phyloP scores from a whole-genome alignment of 192 early-diverging fungal genomes.

The Chytriomyces hyalinus region DNA sequence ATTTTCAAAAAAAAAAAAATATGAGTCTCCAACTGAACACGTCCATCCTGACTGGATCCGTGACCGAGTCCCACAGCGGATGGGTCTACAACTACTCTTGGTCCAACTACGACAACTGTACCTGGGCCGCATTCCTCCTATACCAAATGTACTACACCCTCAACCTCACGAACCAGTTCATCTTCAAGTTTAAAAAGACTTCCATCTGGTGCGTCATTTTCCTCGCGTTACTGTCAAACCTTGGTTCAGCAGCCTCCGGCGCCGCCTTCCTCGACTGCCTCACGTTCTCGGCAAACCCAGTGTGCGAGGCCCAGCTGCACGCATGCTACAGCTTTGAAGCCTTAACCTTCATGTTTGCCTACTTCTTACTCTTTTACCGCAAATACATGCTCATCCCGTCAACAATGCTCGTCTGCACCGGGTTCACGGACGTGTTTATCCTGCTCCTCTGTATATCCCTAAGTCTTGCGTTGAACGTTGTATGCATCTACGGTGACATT shows the following conservation, averaged over 20 bases:
- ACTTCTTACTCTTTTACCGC: slow-evolving; percentile 9
- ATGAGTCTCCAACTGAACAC: too few relatives aligned
- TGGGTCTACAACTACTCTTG: not conserved
- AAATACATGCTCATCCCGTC: slow-evolving; percentile 4
- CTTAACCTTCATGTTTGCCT: slow-evolving; percentile 1
- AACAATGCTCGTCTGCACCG: not conserved
- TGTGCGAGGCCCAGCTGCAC: not conserved
- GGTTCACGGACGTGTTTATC: slow-evolving; percentile 4
- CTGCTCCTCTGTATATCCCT: slow-evolving; percentile 8
- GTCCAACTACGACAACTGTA: not conserved
- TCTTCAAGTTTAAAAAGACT: not conserved
- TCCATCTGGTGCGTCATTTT: slow-evolving; percentile 4
- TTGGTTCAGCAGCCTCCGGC: not conserved
- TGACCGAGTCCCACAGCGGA: not conserved
- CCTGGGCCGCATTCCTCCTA: not conserved
- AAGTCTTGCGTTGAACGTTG: slow-evolving; percentile 14
- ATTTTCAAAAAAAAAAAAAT: too few relatives aligned
- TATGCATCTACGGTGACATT: slow-evolving; percentile 11
- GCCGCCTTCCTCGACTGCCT: slow-evolving; percentile 5
- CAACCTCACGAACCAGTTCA: not conserved
- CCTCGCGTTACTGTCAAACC: not conserved
- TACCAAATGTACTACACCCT: slow-evolving; percentile 6
- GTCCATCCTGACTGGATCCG: too few relatives aligned
- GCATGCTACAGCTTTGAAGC: slow-evolving; percentile 5
- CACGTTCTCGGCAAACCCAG: not conserved